Base-by-base conservation (phyloP, 306 rosid genomes). In the Sicyos edulis region DNA sequence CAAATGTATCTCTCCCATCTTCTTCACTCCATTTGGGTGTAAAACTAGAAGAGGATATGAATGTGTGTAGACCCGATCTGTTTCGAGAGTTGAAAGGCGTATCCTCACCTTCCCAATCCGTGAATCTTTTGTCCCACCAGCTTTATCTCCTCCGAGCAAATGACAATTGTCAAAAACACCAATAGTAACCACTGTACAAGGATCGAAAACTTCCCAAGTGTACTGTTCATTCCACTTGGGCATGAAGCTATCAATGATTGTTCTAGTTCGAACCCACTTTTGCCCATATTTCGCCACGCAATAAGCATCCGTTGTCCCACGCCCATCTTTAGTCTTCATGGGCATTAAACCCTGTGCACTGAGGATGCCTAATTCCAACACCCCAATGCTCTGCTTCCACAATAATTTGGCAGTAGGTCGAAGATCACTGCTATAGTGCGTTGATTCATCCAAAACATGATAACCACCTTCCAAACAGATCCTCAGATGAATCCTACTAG, bases 151-250 rank as follows among this genome's bases (percentile, higher is more conserved):
- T 6, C 96, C 91, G 5, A 83, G 90, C 88, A 92, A 82, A 77
- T 92, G 98, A 70, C 96, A 90, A 75, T 92, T 92, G 79, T 92
- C 98, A 64, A 90, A 92, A 19, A 92, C 96, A 75, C 98, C 98
- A 21, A 92, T 80, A n/a, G 98, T 92, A 19, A 90, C 81, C 76
- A 88, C 98, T 3, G 98, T 92, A 82, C 98, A 92, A 14, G 98
- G 98, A 86, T 92, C 98, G 56, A 70, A 90, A 40, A 92, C 98
- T 78, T 92, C 98, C 98, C 98, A 92, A 21, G 98, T 92, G 70
- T 92, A 92, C 60, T 92, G 98, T 84, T 92, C 96, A 64, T 92
- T 92, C 98, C 98, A 92, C 82, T 74, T 80, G n/a, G 98, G 98
- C 1, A 74, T 78, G 70, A 90, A 87, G 86, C 92, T 88, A 80